phyloP scores from a whole-genome alignment of 345 rosid genomes.

The Viola odorata region DNA sequence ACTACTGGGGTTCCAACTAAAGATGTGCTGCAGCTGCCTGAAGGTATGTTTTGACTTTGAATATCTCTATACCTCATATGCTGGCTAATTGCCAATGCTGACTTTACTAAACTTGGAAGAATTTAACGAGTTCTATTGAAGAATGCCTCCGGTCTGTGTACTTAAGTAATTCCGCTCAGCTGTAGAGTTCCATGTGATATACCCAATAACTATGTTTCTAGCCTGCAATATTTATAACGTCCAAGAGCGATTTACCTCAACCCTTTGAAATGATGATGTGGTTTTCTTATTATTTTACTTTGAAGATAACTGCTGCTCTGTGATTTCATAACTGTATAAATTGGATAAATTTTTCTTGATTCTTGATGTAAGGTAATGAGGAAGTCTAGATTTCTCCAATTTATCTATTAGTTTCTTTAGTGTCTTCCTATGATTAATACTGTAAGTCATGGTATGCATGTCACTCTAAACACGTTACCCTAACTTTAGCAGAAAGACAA shows the following conservation, averaged over 20 bases:
- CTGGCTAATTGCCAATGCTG: neutral
- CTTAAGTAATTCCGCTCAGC: too few relatives aligned
- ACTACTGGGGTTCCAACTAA: conserved; percentile 44
- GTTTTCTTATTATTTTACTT: too few relatives aligned
- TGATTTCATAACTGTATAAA: too few relatives aligned
- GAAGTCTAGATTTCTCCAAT: too few relatives aligned
- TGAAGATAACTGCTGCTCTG: too few relatives aligned
- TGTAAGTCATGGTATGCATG: neutral
- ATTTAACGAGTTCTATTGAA: neutral
- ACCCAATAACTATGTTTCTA: too few relatives aligned
- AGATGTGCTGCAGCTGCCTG: conserved; percentile 35
- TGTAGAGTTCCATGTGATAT: too few relatives aligned
- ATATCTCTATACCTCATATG: neutral
- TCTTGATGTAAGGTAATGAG: too few relatives aligned
- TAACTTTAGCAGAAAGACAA: conserved; percentile 1
- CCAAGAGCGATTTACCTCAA: too few relatives aligned
- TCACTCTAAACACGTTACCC: neutral
- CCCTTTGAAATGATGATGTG: too few relatives aligned
- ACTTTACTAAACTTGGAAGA: neutral
- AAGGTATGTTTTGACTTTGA: conserved; percentile 31
- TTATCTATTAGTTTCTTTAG: neutral
- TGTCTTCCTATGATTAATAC: neutral
- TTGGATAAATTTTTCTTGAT: too few relatives aligned
- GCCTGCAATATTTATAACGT: too few relatives aligned
- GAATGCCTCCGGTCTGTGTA: neutral